Evolutionary conservation across 305 asterid species (phyloP).

Genomic region (Euphrasia arctica): DNA sequence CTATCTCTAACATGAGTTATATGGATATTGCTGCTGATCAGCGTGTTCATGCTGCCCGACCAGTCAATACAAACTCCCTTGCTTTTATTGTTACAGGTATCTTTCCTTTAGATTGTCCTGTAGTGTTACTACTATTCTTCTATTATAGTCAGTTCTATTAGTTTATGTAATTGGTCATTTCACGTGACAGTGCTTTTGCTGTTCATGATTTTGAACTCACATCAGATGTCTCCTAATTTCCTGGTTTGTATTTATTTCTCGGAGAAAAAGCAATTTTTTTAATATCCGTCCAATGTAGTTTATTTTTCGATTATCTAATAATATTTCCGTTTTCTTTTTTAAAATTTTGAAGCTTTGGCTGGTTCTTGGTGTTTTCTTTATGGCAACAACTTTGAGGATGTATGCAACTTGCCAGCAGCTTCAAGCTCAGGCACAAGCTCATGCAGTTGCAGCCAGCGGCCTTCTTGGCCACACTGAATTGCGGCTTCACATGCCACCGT

Average conservation of each 20-base stretch:
- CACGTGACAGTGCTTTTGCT: slow-evolving; percentile 75
- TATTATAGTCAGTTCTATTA: slow-evolving; percentile 20
- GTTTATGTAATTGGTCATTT: slow-evolving; percentile 26
- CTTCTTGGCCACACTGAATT: slow-evolving; percentile 93
- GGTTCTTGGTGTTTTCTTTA: slow-evolving; percentile 90
- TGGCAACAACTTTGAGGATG: slow-evolving; percentile 94
- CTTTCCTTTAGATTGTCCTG: too few relatives aligned
- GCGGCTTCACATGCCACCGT: slow-evolving; percentile 98
- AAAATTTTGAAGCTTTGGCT: slow-evolving; percentile 68
- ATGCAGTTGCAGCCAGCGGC: slow-evolving; percentile 93
- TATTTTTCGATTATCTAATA: slow-evolving; percentile 2
- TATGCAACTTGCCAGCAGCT: slow-evolving; percentile 99
- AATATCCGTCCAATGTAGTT: slow-evolving; percentile 20
- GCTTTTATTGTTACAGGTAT: slow-evolving; percentile 96
- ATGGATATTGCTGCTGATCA: slow-evolving; percentile 31
- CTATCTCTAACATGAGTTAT: slow-evolving; percentile 22
- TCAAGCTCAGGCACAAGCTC: slow-evolving; percentile 99
- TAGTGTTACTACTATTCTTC: slow-evolving; percentile 15
- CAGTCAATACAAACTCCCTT: slow-evolving; percentile 85
- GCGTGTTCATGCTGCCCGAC: slow-evolving; percentile 91
- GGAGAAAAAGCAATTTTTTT: slow-evolving; percentile 7
- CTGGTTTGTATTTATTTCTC: slow-evolving; percentile 59
- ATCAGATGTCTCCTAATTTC: slow-evolving; percentile 96
- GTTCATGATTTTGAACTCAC: slow-evolving; percentile 97
- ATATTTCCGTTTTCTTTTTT: neutral